A percentile compares a stretch with the other conserved stretches of the same genome.
These are phyloP conservation scores for Hypoxylon sp. DNA, from an alignment of 2,329 filamentous ascomycete genomes.

Conservation along the genomic window DNA sequence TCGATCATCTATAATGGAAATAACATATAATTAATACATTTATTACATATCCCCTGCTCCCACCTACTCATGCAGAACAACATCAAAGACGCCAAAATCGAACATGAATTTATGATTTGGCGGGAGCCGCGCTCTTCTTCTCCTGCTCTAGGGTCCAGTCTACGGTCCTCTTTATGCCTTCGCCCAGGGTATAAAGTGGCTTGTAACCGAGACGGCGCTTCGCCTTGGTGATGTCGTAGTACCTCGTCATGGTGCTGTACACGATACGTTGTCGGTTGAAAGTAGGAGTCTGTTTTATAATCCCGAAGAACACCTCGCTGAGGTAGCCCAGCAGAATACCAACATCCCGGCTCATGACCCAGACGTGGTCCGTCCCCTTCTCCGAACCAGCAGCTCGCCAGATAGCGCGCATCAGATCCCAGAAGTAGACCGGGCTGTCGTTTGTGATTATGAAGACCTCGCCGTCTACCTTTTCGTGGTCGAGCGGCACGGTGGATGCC, in stretches of 20 bases:
- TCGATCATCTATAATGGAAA: no score
- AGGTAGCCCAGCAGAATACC: slow-evolving; percentile 61
- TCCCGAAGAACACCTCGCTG: slow-evolving; percentile 60
- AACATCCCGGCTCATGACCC: slow-evolving; percentile 61
- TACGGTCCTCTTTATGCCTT: slow-evolving; percentile 66
- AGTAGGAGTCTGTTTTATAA: slow-evolving; percentile 62
- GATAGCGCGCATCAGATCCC: slow-evolving; percentile 83
- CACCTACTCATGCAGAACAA: neutral
- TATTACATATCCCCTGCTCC: slow-evolving; percentile 4
- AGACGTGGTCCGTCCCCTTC: slow-evolving; percentile 62
- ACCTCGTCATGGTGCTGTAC: slow-evolving; percentile 78
- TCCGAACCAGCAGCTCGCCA: slow-evolving; percentile 71
- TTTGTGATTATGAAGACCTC: slow-evolving; percentile 93
- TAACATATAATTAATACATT: no score
- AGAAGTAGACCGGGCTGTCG: slow-evolving; percentile 87
- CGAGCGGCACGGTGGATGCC: slow-evolving; percentile 67
- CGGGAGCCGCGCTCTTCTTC: slow-evolving; percentile 46
- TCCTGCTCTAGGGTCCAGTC: slow-evolving; percentile 64
- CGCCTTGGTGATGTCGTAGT: slow-evolving; percentile 81
- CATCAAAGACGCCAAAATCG: neutral
- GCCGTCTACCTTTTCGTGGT: slow-evolving; percentile 79
- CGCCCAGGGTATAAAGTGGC: slow-evolving; percentile 71
- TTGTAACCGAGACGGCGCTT: slow-evolving; percentile 73
- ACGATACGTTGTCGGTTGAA: slow-evolving; percentile 68
- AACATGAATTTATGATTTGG: slow-evolving; percentile 9